Evolutionary conservation across 2,329 filamentous ascomycete species (phyloP).

Genomic region (Mycocentrospora acerina): DNA sequence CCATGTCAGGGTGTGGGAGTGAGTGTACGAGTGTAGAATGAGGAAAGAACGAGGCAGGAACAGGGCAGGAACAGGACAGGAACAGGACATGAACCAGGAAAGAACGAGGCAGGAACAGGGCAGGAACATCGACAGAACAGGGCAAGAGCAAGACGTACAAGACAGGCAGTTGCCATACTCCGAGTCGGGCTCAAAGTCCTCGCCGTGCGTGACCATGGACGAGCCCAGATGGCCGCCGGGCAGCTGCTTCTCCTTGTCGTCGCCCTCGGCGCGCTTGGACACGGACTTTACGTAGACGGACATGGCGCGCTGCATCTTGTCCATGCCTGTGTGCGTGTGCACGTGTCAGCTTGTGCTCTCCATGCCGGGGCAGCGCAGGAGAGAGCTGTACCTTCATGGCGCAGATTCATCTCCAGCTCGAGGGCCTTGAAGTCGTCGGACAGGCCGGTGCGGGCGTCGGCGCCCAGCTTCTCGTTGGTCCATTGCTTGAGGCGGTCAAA

Average conservation of each 20-base stretch:
- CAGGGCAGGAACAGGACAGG: background rate
- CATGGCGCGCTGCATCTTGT: constrained; percentile 84
- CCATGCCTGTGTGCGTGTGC: constrained; percentile 84
- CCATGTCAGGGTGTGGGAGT: too few relatives aligned
- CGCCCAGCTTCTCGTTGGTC: constrained; percentile 95
- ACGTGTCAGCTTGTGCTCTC: too few relatives aligned
- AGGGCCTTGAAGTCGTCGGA: constrained; percentile 89
- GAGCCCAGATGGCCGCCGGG: constrained; percentile 78
- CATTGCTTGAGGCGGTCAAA: constrained; percentile 96
- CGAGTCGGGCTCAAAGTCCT: constrained; percentile 88
- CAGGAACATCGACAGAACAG: background rate
- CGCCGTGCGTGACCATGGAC: constrained; percentile 84
- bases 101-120: constrained; percentile 13
- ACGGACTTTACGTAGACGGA: constrained; percentile 84
- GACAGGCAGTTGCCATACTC: constrained; percentile 87
- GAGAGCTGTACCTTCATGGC: constrained; percentile 87
- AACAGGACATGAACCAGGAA: too few relatives aligned
- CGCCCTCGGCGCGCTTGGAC: constrained; percentile 78
- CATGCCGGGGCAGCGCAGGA: too few relatives aligned
- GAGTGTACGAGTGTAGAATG: too few relatives aligned
- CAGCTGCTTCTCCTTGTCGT: constrained; percentile 84
- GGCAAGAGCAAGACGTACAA: constrained; percentile 50
- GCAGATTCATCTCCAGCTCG: constrained; percentile 85
- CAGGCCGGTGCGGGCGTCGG: constrained; percentile 80
- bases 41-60: too few relatives aligned